Conservation (phyloP, 139 green algal genomes). For the Coelastrella sp. region DNA sequence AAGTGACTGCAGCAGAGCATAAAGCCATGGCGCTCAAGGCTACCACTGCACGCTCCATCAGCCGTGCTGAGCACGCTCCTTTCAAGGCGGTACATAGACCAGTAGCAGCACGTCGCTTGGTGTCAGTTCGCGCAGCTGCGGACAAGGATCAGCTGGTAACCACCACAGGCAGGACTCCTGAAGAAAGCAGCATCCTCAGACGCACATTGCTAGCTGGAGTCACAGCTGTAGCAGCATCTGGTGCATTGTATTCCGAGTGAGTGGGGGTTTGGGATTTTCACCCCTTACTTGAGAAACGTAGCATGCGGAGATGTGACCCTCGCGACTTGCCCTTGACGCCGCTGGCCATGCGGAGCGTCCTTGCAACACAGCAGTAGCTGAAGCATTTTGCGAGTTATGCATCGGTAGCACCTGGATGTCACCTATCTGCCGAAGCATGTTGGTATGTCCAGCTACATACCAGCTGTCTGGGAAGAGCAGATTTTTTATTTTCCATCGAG, state of each 20-base stretch:
- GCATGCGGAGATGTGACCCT: too few relatives aligned
- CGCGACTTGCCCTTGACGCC: not conserved
- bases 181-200: not conserved
- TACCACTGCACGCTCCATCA: not conserved
- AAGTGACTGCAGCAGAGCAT: too few relatives aligned
- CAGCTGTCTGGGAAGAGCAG: not conserved
- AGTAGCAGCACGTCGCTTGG: not conserved
- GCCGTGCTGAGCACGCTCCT: not conserved
- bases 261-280: not conserved
- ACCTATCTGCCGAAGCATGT: not conserved
- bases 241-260: not conserved
- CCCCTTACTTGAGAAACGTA: not conserved
- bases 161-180: not conserved
- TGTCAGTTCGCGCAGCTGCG: not conserved
- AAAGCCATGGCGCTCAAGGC: slow-evolving; percentile 23
- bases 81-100: not conserved
- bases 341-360: not conserved
- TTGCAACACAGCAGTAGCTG: not conserved
- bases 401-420: not conserved
- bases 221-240: not conserved
- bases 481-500: not conserved
- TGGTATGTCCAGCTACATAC: not conserved
- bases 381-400: not conserved
- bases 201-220: slow-evolving; percentile 27
- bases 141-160: not conserved